These are phyloP conservation scores for Naegleria gruberi DNA, from an alignment of 208 protist species.

Conservation along the genomic window DNA sequence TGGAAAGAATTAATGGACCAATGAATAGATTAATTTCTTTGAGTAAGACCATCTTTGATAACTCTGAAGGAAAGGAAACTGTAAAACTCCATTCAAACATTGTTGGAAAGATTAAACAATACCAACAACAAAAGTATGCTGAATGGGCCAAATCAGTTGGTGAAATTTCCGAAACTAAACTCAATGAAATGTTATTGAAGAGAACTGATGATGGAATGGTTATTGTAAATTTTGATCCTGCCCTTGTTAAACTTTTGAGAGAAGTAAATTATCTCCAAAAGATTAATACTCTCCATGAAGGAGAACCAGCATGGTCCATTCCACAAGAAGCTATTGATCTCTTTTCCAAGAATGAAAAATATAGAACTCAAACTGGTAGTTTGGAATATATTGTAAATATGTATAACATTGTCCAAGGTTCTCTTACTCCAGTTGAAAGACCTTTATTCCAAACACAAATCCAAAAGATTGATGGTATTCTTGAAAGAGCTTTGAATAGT, in stretches of 20 bases:
- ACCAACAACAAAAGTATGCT: slow-evolving; percentile 66
- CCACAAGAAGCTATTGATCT: slow-evolving; percentile 50
- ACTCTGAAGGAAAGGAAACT: slow-evolving; percentile 62
- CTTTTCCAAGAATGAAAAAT: slow-evolving; percentile 21
- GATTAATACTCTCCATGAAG: slow-evolving; percentile 70
- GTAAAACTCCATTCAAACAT: slow-evolving; percentile 68
- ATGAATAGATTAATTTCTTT: slow-evolving; percentile 64
- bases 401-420: slow-evolving; percentile 27
- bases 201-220: slow-evolving; percentile 50
- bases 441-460: slow-evolving; percentile 30
- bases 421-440: slow-evolving; percentile 28
- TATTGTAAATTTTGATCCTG: slow-evolving; percentile 90
- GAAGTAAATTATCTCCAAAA: slow-evolving; percentile 91
- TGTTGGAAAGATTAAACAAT: slow-evolving; percentile 48
- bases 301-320: slow-evolving; percentile 60
- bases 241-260: slow-evolving; percentile 80
- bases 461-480: slow-evolving; percentile 29
- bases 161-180: slow-evolving; percentile 73
- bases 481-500: slow-evolving; percentile 51
- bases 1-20: slow-evolving; percentile 83
- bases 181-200: slow-evolving; percentile 79
- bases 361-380: slow-evolving; percentile 29
- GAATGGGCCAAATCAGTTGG: slow-evolving; percentile 78
- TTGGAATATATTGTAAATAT: slow-evolving; percentile 35
- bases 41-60: slow-evolving; percentile 62